Evolutionary conservation across 2,329 filamentous ascomycete species (phyloP), one percentile per base, ranked within the genome.

Genomic region (Elsinoe australis): DNA sequence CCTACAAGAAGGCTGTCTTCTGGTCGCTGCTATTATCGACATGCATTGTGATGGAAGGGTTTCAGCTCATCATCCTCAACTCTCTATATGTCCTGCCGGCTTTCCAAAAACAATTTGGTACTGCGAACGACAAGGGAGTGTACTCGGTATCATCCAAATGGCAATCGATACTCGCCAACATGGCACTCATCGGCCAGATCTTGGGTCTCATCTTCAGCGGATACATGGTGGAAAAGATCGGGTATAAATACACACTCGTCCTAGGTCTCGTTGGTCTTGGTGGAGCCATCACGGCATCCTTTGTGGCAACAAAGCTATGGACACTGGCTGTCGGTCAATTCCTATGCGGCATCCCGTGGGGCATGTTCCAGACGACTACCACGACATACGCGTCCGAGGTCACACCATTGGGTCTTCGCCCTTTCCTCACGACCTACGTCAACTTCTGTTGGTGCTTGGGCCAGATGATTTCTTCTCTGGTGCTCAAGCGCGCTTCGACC

Each of bases 361-460:
- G 59, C 14, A 51, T 58, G 2, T 58, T 60, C 18, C 52, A 55
- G 7, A 58, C 54, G 1, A 60, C 67, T 21, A 63, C 66, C 7
- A 65, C 76, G 53, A 80, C 80, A 1, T 85, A 85, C 57, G 82
- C 81, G 22, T 79, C 79, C 48, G 82, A 86, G 56, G 73, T 82
- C 10, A 76, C 74, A 26, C 79, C 79, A 3, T 65, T 76, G 34
- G 71, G 71, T 1, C 68, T 82, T 32, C 71, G 79, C 10, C 74
- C 72, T 9, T 73, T 75, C 47, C 64, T 80, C 9, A 80, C 78
- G 1, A 74, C 74, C 9, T 81, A 74, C 50, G 75, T 79, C 49
- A 80, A 80, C 54, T 63, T 80, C 19, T 79, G 76, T 56, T 81
- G 78, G 64, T 76, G 78, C 41, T 74, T 76, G n/a, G 78, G 78